Evolutionary conservation across 768 basidiomycete genomes (phyloP).

Genomic region (button mushroom (Agaricus bisporus)): DNA sequence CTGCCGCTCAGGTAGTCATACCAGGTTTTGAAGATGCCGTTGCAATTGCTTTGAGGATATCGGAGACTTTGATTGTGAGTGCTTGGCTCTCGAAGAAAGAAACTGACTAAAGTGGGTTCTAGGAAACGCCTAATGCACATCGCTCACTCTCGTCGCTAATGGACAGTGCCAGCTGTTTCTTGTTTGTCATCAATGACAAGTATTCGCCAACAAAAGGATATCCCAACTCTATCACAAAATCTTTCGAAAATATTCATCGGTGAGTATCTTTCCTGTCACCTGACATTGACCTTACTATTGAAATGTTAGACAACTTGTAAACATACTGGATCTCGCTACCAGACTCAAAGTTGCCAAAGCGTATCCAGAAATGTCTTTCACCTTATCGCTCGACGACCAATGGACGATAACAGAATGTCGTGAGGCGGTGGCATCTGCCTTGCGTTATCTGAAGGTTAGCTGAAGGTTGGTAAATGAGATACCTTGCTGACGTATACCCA

Average conservation of each 20-base stretch:
- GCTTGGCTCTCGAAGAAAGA: not conserved
- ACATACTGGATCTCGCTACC: too few species aligned
- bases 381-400: too few species aligned
- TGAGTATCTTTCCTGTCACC: not conserved
- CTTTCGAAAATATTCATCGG: not conserved
- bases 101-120: not conserved
- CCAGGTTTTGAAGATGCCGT: slow-evolving; percentile 3
- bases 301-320: too few species aligned
- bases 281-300: not conserved
- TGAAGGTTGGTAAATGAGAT: too few species aligned
- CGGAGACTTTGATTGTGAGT: slow-evolving; percentile 1
- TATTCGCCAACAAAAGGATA: not conserved
- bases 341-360: too few species aligned
- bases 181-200: not conserved
- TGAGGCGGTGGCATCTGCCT: too few species aligned
- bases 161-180: not conserved
- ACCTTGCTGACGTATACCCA: too few species aligned
- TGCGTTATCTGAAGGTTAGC: too few species aligned
- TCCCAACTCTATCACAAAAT: not conserved
- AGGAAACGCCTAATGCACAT: slow-evolving; percentile 1
- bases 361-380: too few species aligned
- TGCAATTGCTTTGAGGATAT: not conserved
- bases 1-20: not conserved
- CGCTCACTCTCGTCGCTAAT: not conserved
- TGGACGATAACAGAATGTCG: too few species aligned